These are phyloP conservation scores for Bigelowiella natans DNA, from an alignment of 78 protist species.

Conservation along the genomic window DNA sequence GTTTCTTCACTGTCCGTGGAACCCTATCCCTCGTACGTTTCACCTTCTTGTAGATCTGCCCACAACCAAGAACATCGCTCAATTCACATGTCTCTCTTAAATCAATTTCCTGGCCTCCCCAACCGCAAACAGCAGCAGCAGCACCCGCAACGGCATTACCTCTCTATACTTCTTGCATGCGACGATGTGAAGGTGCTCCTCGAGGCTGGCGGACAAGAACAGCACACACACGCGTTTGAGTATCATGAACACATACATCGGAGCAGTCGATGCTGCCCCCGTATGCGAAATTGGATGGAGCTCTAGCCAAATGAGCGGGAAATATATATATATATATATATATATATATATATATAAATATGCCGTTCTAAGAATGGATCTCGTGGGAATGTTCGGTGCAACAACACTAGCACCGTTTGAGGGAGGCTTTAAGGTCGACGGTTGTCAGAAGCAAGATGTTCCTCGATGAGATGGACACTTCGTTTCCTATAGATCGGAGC, in stretches of 20 bases:
- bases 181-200: not conserved
- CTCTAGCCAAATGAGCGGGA: too few relatives aligned
- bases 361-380: not conserved
- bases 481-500: not conserved
- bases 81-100: too few relatives aligned
- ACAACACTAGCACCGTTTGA: not conserved
- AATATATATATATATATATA: not conserved
- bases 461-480: not conserved
- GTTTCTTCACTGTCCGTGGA: not conserved
- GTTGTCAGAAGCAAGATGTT: not conserved
- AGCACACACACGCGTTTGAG: too few relatives aligned
- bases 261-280: too few relatives aligned
- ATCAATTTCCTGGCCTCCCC: too few relatives aligned
- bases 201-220: not conserved
- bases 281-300: too few relatives aligned
- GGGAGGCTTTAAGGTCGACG: not conserved
- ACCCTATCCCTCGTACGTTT: not conserved
- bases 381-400: too few relatives aligned
- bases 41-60: not conserved
- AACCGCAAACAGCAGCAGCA: too few relatives aligned
- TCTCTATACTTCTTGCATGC: not conserved
- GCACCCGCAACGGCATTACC: too few relatives aligned
- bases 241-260: not conserved
- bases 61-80: too few relatives aligned
- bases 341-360: not conserved